Evolutionary conservation across 1,139 yeast species (phyloP).

Genomic region (Yamadazyma triangularis): DNA sequence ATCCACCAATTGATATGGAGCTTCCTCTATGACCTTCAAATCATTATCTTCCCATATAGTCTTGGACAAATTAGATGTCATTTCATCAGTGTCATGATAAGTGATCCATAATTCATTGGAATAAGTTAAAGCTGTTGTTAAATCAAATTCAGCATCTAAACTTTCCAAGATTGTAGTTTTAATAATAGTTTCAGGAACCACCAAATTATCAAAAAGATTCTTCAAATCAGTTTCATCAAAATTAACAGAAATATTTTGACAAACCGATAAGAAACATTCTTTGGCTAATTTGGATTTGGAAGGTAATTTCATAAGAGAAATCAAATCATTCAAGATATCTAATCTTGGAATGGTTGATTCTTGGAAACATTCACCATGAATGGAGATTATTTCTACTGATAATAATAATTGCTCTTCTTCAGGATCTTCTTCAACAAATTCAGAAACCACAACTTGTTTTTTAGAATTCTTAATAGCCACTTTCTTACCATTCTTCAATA

Average conservation of each 20-base stretch:
- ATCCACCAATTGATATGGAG: slow-evolving; percentile 41
- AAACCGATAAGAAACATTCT: slow-evolving; percentile 72
- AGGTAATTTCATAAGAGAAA: slow-evolving; percentile 67
- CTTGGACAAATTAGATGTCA: slow-evolving; percentile 60
- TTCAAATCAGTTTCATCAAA: slow-evolving; percentile 54
- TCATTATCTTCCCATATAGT: slow-evolving; percentile 84
- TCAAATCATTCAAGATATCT: slow-evolving; percentile 54
- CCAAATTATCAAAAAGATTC: slow-evolving; percentile 53
- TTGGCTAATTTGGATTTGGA: slow-evolving; percentile 77
- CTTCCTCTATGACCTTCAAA: slow-evolving; percentile 40
- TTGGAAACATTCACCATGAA: slow-evolving; percentile 72
- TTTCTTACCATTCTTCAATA: slow-evolving; percentile 55
- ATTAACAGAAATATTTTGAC: slow-evolving; percentile 68
- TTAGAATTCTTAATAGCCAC: slow-evolving; percentile 44
- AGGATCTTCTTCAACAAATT: slow-evolving; percentile 72
- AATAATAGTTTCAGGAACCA: slow-evolving; percentile 66
- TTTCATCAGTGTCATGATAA: slow-evolving; percentile 66
- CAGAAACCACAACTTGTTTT: slow-evolving; percentile 50
- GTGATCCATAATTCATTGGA: slow-evolving; percentile 76
- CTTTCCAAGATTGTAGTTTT: slow-evolving; percentile 78
- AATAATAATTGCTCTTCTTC: slow-evolving; percentile 83
- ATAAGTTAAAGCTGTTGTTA: slow-evolving; percentile 46
- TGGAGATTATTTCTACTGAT: slow-evolving; percentile 70
- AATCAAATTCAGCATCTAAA: slow-evolving; percentile 81
- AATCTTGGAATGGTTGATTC: slow-evolving; percentile 67